phyloP scores from a whole-genome alignment of 352 stramenopile genomes.

The Elongisporangium anandrum region DNA sequence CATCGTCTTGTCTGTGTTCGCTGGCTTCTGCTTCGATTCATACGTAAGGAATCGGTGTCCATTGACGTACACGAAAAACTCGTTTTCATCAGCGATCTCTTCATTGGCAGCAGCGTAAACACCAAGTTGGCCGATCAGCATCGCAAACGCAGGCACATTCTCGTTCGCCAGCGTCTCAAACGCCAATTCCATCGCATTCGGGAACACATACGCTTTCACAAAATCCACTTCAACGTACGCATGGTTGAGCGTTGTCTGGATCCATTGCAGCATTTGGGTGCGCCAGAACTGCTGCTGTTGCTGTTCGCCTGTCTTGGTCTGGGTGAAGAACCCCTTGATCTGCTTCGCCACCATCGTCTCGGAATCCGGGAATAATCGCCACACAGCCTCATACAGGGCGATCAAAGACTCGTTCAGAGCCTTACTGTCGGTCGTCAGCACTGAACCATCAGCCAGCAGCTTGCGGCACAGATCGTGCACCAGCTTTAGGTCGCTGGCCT shows the following conservation, averaged over 20 bases:
- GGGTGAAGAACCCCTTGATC: constrained; percentile 42
- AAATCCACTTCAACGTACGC: constrained; percentile 44
- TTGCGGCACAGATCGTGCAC: constrained; percentile 42
- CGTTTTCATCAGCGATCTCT: constrained; percentile 38
- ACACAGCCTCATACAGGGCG: constrained; percentile 53
- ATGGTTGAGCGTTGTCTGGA: constrained; percentile 47
- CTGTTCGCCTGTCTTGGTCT: constrained; percentile 7
- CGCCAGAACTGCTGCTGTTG: constrained; percentile 39
- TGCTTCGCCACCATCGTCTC: constrained; percentile 29
- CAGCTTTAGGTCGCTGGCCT: constrained; percentile 19
- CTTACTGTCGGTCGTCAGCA: constrained; percentile 33
- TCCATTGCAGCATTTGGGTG: constrained; percentile 42
- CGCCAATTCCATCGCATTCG: constrained; percentile 46
- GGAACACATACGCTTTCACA: constrained; percentile 49
- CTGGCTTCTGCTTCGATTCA: constrained; percentile 8
- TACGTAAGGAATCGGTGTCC: constrained; percentile 31
- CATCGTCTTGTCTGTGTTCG: constrained; percentile 18
- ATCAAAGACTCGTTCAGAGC: constrained; percentile 41
- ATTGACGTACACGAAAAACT: constrained; percentile 35
- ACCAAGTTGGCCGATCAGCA: constrained; percentile 49
- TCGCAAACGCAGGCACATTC: constrained; percentile 40
- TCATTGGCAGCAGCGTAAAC: constrained; percentile 47
- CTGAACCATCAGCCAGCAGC: constrained; percentile 36
- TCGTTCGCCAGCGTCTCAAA: constrained; percentile 35
- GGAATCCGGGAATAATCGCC: constrained; percentile 53